Base-by-base conservation (phyloP, 106 monocot species). In the Dendrobium huoshanense region DNA sequence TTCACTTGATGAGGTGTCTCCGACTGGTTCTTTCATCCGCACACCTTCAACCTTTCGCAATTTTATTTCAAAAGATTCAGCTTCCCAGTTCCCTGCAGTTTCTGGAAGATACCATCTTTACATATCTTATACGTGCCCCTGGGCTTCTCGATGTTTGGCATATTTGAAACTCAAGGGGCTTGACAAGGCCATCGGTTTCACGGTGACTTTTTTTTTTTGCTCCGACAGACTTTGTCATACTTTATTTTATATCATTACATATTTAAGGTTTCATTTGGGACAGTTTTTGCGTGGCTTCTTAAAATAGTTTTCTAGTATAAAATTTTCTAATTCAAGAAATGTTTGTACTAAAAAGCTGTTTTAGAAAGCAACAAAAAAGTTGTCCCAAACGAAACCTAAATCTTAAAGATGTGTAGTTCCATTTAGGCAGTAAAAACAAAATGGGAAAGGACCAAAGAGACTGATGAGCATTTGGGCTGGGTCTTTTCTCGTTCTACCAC, bases 41-140 rank as follows among this genome's bases (percentile, higher is more conserved):
- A 81, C 89, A 17, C 80, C 96, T n/a, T 92, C 96, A 74, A 88
- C 85, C 8, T 96, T 96, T 64, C 90, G 93, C 25, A 88, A 88
- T 82, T 88, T 89, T 55, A 88, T 97, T 55, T 94, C 92, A 7
- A 87, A 79, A 80, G 92, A 98, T 24, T 77, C 72, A 55, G 55
- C 77, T 13, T 83, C 91, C 15, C 89, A 80, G 33, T 95, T 95
- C 76, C 89, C 93, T 73, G 86, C 95, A 54, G 89, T 88, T 85
- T 72, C 86, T 43, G 92, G 89, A 80, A 85, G 95, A 80, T 95
- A 95, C 81, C 92, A 95, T 85, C 85, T 95, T 17, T 95, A 95
- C 75, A 82, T 93, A 68, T 92, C 95, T 55, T 95, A 93, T 83
- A 89, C 88, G 55, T 95, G 95, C 77, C 95, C 95, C 33, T 95